phyloP scores from a whole-genome alignment of 345 rosid species.

The Iberis pinnata region DNA sequence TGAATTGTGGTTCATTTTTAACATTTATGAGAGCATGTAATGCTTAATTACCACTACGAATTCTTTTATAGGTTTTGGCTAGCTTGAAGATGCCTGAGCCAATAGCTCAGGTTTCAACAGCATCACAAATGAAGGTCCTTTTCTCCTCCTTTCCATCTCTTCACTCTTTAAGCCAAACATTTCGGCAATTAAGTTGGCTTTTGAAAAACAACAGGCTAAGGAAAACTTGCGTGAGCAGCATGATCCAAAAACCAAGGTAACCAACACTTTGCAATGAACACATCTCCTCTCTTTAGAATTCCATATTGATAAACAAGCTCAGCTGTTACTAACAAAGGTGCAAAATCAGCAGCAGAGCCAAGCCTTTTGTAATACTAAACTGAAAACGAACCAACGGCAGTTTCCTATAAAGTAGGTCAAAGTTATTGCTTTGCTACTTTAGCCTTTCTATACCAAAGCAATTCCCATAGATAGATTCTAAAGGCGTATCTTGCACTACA shows the following conservation, averaged over 20 bases:
- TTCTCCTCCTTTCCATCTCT: conserved; percentile 1
- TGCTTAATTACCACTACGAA: conserved; percentile 9
- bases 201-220: conserved; percentile 23
- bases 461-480: background rate
- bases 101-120: conserved; percentile 33
- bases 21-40: background rate
- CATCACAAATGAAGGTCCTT: conserved; percentile 42
- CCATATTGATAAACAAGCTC: conserved; percentile 3
- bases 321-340: conserved; percentile 3
- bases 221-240: conserved; percentile 11
- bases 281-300: conserved; percentile 5
- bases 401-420: conserved; percentile 41
- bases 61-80: conserved; percentile 37
- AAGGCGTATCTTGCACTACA: conserved; percentile 18
- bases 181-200: conserved; percentile 14
- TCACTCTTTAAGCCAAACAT: conserved; percentile 1
- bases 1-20: background rate
- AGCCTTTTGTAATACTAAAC: conserved; percentile 23
- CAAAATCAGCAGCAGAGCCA: conserved; percentile 39
- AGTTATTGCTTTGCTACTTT: conserved; percentile 3
- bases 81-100: conserved; percentile 32
- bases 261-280: conserved; percentile 5
- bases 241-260: conserved; percentile 23
- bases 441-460: background rate
- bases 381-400: conserved; percentile 30